Conservation (phyloP, 1,139 yeast genomes). For the Entelexis paramagnoliae region DNA sequence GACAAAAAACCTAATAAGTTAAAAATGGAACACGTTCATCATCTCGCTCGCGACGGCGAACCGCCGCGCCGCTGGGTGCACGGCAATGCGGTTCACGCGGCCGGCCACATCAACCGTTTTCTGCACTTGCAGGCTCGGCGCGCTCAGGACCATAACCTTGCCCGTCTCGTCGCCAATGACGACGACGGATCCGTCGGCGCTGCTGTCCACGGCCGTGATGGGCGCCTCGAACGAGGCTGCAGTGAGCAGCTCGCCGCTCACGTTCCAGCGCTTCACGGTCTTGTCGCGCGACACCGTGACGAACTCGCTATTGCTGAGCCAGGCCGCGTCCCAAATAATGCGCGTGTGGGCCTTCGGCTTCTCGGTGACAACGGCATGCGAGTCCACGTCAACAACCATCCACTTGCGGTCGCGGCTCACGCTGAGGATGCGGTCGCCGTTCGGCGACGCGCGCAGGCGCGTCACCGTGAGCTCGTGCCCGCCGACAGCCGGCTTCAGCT, state of each 20-base stretch:
- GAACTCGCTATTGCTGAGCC: conserved; percentile 45
- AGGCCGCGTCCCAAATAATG: conserved; percentile 91
- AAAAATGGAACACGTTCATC: not conserved
- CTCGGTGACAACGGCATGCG: conserved; percentile 28
- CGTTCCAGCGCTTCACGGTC: conserved; percentile 60
- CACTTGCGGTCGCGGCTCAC: conserved; percentile 88
- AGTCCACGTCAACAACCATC: conserved; percentile 60
- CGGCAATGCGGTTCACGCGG: conserved; percentile 20
- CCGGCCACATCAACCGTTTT: conserved; percentile 13
- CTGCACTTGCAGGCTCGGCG: conserved; percentile 20
- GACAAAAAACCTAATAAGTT: conserved; percentile 5
- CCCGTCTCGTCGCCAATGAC: conserved; percentile 74
- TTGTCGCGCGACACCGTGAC: conserved; percentile 86
- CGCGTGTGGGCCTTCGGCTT: conserved; percentile 69
- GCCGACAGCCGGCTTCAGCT: conserved; percentile 38
- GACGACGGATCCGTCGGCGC: conserved; percentile 34
- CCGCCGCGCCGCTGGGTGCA: not conserved
- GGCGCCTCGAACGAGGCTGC: conserved; percentile 36
- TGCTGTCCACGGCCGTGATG: conserved; percentile 59
- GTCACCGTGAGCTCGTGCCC: conserved; percentile 83
- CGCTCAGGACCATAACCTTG: conserved; percentile 31
- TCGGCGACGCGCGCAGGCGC: conserved; percentile 63
- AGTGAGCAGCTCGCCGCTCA: conserved; percentile 25
- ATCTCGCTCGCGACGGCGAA: conserved; percentile 7
- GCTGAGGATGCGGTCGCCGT: conserved; percentile 56